Evolutionary conservation across 2,329 filamentous ascomycete species (phyloP).

Genomic region (Diplodia seriata): DNA sequence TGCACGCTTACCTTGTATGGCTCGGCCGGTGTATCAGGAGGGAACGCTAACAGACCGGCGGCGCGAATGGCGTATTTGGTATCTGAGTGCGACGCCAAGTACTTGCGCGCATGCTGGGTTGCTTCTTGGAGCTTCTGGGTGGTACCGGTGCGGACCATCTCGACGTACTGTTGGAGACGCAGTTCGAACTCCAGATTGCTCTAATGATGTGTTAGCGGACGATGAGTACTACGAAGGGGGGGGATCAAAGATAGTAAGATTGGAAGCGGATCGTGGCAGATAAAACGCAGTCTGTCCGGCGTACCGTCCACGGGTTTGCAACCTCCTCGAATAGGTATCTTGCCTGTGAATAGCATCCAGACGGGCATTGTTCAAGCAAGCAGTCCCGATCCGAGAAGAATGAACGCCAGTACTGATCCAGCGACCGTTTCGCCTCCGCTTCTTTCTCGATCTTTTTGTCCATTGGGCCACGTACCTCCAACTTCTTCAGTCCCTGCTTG

Average conservation of each 20-base stretch:
- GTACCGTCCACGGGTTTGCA: neutral
- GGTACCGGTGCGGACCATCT: conserved; percentile 73
- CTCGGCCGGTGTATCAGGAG: conserved; percentile 64
- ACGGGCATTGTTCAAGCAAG: neutral
- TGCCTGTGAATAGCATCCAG: neutral
- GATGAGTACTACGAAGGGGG: neutral
- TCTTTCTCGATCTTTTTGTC: neutral
- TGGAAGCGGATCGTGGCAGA: neutral
- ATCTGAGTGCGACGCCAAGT: conserved; percentile 73
- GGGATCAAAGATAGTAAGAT: neutral
- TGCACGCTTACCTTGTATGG: conserved; percentile 62
- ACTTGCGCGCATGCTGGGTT: conserved; percentile 80
- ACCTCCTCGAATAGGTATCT: too few relatives aligned
- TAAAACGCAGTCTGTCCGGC: neutral
- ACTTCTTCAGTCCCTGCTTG: conserved; percentile 88
- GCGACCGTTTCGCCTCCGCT: neutral
- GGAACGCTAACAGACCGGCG: conserved; percentile 80
- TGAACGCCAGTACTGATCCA: neutral
- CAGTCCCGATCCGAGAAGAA: neutral
- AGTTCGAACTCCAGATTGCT: conserved; percentile 92
- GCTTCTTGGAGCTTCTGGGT: conserved; percentile 74
- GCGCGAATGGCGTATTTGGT: conserved; percentile 74
- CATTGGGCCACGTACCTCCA: conserved; percentile 64
- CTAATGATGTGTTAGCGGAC: conserved; percentile 48
- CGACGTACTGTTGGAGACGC: conserved; percentile 92